These are phyloP conservation scores for Sparassis latifolia DNA, from an alignment of 1,284 basidiomycete species.

Conservation along the genomic window DNA sequence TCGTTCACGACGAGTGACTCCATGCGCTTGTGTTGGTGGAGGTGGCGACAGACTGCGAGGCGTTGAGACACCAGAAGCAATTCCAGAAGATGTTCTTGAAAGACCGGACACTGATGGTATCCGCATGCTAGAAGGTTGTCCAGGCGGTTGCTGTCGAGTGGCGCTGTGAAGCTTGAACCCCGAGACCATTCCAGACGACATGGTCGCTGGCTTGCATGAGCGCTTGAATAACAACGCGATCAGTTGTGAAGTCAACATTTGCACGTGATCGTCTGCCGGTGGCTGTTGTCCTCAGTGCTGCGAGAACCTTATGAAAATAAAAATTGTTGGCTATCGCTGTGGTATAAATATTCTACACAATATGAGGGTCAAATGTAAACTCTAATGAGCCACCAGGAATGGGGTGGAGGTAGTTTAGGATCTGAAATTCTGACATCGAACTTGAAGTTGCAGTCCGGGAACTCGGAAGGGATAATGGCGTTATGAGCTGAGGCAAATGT, in stretches of 20 bases:
- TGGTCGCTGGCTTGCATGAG: not conserved
- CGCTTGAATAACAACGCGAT: not conserved
- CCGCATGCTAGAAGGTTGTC: not conserved
- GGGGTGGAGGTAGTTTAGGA: not conserved
- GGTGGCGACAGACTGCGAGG: not conserved
- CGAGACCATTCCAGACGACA: not conserved
- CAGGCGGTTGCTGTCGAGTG: not conserved
- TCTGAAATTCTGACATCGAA: not conserved
- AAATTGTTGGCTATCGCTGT: not conserved
- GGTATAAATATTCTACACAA: not conserved
- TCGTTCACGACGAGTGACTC: not conserved
- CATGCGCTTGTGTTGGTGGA: not conserved
- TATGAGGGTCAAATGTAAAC: not conserved
- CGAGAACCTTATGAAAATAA: not conserved
- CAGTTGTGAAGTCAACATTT: not conserved
- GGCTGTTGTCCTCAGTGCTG: not conserved
- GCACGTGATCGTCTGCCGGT: not conserved
- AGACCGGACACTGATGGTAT: not conserved
- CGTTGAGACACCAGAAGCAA: not conserved
- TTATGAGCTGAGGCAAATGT: not conserved
- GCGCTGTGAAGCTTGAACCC: not conserved
- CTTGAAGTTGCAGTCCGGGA: not conserved
- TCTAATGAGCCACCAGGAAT: not conserved
- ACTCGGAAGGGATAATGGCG: not conserved
- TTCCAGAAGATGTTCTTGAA: not conserved